Conservation (phyloP, 1,284 basidiomycete genomes). For the Athelia psychrophila region DNA sequence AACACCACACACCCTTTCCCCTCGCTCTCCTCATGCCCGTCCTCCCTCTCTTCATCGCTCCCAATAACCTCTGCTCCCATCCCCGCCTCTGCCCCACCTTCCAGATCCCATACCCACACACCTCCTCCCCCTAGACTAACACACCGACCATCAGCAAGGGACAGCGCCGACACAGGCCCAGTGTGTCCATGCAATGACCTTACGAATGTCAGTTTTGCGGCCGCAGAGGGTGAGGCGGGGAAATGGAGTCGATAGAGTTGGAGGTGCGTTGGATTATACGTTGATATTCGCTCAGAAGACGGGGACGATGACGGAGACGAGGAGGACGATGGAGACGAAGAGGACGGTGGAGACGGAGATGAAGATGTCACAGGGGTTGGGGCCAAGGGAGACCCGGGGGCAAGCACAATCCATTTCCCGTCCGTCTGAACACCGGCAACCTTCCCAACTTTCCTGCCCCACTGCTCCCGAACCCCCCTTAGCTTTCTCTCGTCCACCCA, state of each 20-base stretch:
- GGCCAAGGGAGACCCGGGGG: constrained; percentile 14
- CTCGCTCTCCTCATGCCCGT: constrained; percentile 7
- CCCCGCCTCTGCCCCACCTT: constrained; percentile 61
- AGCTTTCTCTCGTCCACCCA: constrained; percentile 69
- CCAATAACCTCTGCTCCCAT: constrained; percentile 30
- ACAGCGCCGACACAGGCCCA: constrained; percentile 62
- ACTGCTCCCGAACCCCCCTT: constrained; percentile 64
- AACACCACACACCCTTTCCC: constrained; percentile 55
- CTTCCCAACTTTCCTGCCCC: constrained; percentile 65
- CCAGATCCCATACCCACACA: constrained; percentile 83
- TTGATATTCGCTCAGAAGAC: no score
- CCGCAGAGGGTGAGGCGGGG: constrained; percentile 46
- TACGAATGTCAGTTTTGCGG: constrained; percentile 67
- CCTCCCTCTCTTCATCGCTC: constrained; percentile 17
- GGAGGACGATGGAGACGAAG: constrained; percentile 20
- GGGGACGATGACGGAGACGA: background rate
- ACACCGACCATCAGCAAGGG: constrained; percentile 76
- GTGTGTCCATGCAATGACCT: constrained; percentile 66
- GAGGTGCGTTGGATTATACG: constrained; percentile 45
- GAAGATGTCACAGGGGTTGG: constrained; percentile 12
- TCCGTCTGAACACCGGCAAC: constrained; percentile 74
- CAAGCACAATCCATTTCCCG: constrained; percentile 81
- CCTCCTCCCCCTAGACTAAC: constrained; percentile 67
- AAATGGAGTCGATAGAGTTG: constrained; percentile 73
- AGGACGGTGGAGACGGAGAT: constrained; percentile 20